Percentiles rank a stretch among this genome's conserved stretches.
phyloP scores from a whole-genome alignment of 352 stramenopile species.

The Aphanomyces cochlioides region DNA sequence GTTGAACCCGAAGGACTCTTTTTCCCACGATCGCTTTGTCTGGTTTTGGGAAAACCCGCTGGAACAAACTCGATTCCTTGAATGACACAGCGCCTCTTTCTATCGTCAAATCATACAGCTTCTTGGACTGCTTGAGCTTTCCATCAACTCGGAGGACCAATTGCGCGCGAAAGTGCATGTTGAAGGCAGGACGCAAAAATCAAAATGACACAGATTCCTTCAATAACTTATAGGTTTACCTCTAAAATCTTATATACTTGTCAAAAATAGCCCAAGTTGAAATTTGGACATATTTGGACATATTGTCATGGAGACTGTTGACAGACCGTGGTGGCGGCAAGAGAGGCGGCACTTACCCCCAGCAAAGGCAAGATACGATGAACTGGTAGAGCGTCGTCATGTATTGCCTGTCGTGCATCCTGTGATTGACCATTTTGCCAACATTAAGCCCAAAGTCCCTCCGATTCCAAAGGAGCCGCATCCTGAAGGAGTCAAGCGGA shows the following conservation, averaged over 20 bases:
- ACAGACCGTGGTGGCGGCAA: conserved; percentile 24
- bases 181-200: background rate
- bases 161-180: conserved; percentile 21
- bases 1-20: conserved; percentile 40
- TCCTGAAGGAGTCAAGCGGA: conserved; percentile 19
- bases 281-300: background rate
- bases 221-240: background rate
- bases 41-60: conserved; percentile 51
- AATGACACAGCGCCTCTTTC: conserved; percentile 14
- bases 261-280: background rate
- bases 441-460: conserved; percentile 18
- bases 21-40: conserved; percentile 44
- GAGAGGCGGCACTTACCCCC: conserved; percentile 17
- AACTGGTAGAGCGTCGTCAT: conserved; percentile 24
- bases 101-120: conserved; percentile 16
- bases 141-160: conserved; percentile 25
- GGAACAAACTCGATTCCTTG: conserved; percentile 33
- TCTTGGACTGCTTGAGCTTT: conserved; percentile 24
- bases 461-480: conserved; percentile 11
- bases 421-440: conserved; percentile 27
- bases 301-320: background rate
- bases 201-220: background rate
- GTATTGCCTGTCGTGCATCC: conserved; percentile 24
- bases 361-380: background rate
- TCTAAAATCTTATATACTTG: background rate